Base-by-base conservation (phyloP, 768 basidiomycete species). In the Pholiota microspora region DNA sequence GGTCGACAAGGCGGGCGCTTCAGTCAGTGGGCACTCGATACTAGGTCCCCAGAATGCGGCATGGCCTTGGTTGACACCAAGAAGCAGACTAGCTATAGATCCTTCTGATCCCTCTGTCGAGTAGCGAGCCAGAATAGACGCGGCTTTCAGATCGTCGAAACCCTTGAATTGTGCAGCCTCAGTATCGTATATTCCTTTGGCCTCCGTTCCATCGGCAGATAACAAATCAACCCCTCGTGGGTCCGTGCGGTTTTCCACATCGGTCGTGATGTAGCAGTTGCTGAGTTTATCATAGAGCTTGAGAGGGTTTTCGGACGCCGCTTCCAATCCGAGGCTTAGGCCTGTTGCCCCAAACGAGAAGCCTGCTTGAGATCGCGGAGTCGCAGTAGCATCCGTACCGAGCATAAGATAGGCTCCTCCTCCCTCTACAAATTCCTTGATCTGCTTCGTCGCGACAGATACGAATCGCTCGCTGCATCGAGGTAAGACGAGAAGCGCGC, bases 401-500 rank as follows among this genome's bases (percentile, higher is more conserved):
- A 94, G 72, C 2, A 83, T 84, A 3, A 94, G 71, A 59, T 86
- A 80, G n/a, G 72, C 72, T 2, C 94, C 94, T 0, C 94, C 93
- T 6, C 70, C 59, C 35, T 82, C 75, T 6, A 89, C 80, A 58
- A 82, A 96, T 3, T 73, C 73, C 48, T 73, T 74, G 45, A 94
- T 82, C 2, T 77, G 66, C 9, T 69, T 62, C 40, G 72, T 73
- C 7, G 81, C 64, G 8, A 72, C 49, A 21, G 73, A 69, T 49
- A 68, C 63, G 59, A 74, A 66, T 7, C 69, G 78, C 55, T 76
- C 74, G 27, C 78, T 71, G 45, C 80, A 80, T 53, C 84, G 78
- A n/a, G 90, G 84, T 53, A 96, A 72, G 47, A 94, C 87, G 15
- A 98, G 80, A 1, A 96, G 75, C 2, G 87, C 86, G 65, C 92